phyloP scores from a whole-genome alignment of 1,284 basidiomycete genomes.

The Hortiboletus rubellus region DNA sequence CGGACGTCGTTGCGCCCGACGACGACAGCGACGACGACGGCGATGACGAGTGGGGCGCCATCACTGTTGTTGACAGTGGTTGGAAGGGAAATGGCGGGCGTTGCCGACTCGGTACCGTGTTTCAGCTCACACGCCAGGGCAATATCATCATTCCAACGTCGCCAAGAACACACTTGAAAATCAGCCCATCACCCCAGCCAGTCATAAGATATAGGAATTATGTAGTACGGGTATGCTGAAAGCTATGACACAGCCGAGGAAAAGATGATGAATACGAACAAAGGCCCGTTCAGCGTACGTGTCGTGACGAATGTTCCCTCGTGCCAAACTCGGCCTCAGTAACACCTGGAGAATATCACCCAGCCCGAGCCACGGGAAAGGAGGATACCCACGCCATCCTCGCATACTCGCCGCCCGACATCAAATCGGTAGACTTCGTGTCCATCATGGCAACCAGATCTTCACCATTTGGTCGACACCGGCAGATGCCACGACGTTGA shows the following conservation, averaged over 20 bases:
- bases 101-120: slow-evolving; percentile 27
- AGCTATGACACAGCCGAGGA: slow-evolving; percentile 18
- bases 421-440: background rate
- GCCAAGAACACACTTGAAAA: slow-evolving; percentile 7
- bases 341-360: background rate
- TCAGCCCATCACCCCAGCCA: slow-evolving; percentile 7
- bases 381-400: slow-evolving; percentile 10
- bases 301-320: slow-evolving; percentile 32
- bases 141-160: slow-evolving; percentile 3
- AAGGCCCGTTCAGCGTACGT: slow-evolving; percentile 26
- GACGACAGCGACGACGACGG: slow-evolving; percentile 63
- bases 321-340: background rate
- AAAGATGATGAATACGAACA: slow-evolving; percentile 9
- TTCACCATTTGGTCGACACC: slow-evolving; percentile 75
- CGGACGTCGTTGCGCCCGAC: slow-evolving; percentile 67
- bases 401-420: slow-evolving; percentile 9
- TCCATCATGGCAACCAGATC: slow-evolving; percentile 55
- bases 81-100: slow-evolving; percentile 29
- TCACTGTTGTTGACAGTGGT: slow-evolving; percentile 39
- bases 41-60: slow-evolving; percentile 60
- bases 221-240: slow-evolving; percentile 39
- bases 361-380: slow-evolving; percentile 18
- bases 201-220: slow-evolving; percentile 31
- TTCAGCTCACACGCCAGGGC: slow-evolving; percentile 30
- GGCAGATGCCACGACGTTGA: slow-evolving; percentile 82